Conservation (phyloP, 352 stramenopile species). For the Globisporangium emineosum region DNA sequence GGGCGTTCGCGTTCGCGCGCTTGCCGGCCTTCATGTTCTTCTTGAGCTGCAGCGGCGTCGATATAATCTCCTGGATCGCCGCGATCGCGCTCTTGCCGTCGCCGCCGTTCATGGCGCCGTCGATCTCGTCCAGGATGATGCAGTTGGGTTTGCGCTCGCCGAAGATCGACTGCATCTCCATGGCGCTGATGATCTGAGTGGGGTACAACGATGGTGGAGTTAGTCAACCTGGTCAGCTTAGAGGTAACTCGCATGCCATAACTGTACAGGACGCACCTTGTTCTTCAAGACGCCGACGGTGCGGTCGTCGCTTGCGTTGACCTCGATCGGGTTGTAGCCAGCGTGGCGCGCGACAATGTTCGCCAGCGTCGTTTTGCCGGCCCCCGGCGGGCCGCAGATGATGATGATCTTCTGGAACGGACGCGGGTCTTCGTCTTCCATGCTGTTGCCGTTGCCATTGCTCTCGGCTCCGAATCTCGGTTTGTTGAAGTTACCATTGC, state of each 20-base stretch:
- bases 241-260: not conserved
- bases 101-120: constrained; percentile 92
- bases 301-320: constrained; percentile 98
- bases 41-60: constrained; percentile 67
- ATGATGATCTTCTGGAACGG: constrained; percentile 91
- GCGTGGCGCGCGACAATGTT: constrained; percentile 94
- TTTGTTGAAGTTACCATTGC: constrained; percentile 10
- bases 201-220: not conserved
- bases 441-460: constrained; percentile 12
- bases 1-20: constrained; percentile 30
- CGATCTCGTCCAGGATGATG: constrained; percentile 98
- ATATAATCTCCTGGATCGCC: constrained; percentile 92
- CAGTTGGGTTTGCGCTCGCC: constrained; percentile 92
- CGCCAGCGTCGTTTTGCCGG: constrained; percentile 97
- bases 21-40: constrained; percentile 29
- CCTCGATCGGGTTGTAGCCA: constrained; percentile 96
- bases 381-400: constrained; percentile 91
- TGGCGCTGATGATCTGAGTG: constrained; percentile 78
- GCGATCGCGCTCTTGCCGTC: constrained; percentile 86
- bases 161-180: constrained; percentile 91
- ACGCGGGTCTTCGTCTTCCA: constrained; percentile 37
- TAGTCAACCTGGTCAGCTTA: not conserved
- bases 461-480: constrained; percentile 2
- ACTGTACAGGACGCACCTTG: constrained; percentile 75
- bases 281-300: constrained; percentile 90